Evolutionary conservation across 2,329 filamentous ascomycete species (phyloP).

Genomic region (Tympanopsis confertula): DNA sequence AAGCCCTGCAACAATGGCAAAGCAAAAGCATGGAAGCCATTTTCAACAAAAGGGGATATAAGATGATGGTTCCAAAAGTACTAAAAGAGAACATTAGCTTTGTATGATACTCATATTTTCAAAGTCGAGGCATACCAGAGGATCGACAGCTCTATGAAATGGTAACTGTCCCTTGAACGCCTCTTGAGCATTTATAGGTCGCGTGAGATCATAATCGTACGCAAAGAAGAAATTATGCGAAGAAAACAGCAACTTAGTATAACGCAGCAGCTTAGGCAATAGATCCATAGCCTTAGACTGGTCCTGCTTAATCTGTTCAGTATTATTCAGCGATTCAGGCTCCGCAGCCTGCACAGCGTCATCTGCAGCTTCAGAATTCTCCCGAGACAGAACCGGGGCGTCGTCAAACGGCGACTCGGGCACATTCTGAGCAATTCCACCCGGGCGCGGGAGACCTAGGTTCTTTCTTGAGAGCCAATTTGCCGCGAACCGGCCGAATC

Average conservation of each 20-base stretch:
- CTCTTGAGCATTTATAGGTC: conserved; percentile 33
- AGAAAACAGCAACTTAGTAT: conserved; percentile 73
- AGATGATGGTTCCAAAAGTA: conserved; percentile 90
- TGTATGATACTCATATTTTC: not conserved
- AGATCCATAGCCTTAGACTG: conserved; percentile 30
- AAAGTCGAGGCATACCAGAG: conserved; percentile 19
- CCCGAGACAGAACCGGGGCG: not conserved
- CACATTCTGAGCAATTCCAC: not conserved
- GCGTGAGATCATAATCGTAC: conserved; percentile 86
- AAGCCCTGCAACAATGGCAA: conserved; percentile 90
- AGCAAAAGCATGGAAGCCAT: conserved; percentile 59
- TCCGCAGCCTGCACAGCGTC: no score
- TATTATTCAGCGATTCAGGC: not conserved
- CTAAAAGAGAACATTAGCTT: conserved; percentile 2
- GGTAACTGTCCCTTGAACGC: conserved; percentile 33
- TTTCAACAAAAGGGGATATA: conserved; percentile 59
- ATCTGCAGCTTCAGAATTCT: no score
- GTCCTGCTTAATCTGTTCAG: not conserved
- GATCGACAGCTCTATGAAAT: conserved; percentile 62
- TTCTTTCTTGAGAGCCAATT: conserved; percentile 1
- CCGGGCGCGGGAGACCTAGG: not conserved
- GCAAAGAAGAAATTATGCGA: conserved; percentile 87
- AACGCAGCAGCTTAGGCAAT: conserved; percentile 74
- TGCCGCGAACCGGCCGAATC: not conserved
- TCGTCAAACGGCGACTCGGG: not conserved